Conservation (phyloP, 177 flowering plant genomes). For the Vitis hybrid region DNA sequence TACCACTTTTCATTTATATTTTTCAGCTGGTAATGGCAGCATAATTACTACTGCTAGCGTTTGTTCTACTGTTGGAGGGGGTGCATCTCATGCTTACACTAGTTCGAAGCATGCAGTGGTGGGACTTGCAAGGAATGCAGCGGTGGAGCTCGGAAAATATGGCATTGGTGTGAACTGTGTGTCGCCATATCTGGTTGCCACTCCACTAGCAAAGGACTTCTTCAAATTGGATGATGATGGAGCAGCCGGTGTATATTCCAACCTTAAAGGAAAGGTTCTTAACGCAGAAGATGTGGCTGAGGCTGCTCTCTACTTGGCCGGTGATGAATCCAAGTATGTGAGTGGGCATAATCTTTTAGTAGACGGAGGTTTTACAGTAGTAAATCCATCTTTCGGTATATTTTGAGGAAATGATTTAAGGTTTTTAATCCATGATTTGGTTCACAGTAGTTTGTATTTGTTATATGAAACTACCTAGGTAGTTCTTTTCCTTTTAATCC, state of each 20-base stretch:
- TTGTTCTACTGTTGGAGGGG: constrained; percentile 11
- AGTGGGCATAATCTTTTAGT: constrained; percentile 31
- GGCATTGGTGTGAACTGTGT: constrained; percentile 45
- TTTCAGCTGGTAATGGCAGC: constrained; percentile 15
- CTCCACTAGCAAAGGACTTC: constrained; percentile 18
- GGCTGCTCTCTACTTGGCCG: constrained; percentile 34
- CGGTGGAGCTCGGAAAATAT: constrained; percentile 33
- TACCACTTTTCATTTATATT: too few relatives aligned
- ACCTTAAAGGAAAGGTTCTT: constrained; percentile 17
- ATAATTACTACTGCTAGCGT: constrained; percentile 28
- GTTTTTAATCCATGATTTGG: too few relatives aligned
- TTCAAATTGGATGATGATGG: constrained; percentile 11
- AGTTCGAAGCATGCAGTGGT: constrained; percentile 37
- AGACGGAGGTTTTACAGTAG: constrained; percentile 29
- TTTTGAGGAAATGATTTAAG: not conserved
- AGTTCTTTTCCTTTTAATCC: too few relatives aligned
- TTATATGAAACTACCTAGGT: too few relatives aligned
- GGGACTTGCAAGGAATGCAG: constrained; percentile 31
- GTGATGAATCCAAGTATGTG: constrained; percentile 31
- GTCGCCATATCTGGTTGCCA: constrained; percentile 28
- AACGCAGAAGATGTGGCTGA: constrained; percentile 28
- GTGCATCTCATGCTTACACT: constrained; percentile 27
- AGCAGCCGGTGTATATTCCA: not conserved
- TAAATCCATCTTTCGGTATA: constrained; percentile 14
- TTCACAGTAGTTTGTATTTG: too few relatives aligned